Base-by-base conservation (phyloP, 331 rosid species). In the Malus hybrid region DNA sequence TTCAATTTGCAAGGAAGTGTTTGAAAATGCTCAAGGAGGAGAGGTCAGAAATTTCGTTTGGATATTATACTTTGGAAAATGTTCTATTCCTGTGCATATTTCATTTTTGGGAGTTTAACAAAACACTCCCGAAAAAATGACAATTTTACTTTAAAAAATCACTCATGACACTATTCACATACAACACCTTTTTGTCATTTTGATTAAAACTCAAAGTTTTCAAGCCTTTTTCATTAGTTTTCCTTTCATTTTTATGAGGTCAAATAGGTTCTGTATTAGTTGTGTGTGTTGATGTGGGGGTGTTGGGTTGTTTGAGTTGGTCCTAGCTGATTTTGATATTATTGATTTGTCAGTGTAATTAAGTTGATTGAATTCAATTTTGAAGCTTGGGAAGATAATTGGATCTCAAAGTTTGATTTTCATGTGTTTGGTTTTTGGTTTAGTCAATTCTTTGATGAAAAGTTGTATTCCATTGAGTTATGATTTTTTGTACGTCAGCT, bases 11-110 rank as follows among this genome's bases (percentile, higher is more conserved):
- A 4, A 72, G 93, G 1, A 93, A 93, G 81, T 87, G 86, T 77
- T 76, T 90, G 12, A 93, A 93, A 82, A 89, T 90, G 98, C 42
- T 85, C 33, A 93, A 89, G 86, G 98, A 93, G 56, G 93, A 93
- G 69, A 86, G 83, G 70, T 66, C 76, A 39, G 93, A 44, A 44
- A 87, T 83, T 90, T 93, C 87, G 66, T 85, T 68, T 90, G 90
- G 93, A 96, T 93, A 78, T 76, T 93, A 75, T 90, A 82, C 75
- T 85, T 93, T 3, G 95, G 91, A 76, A 22, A 22, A 22, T 1
- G 24, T 22, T 22, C 24, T 22, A 22, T 22, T 22, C 24, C 24
- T 22, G 24, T 73, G 16, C 36, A 10, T 75, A 15, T 53, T 52
- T 46, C 55, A 29, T 22, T 50, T 32, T 42, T 42, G n/a, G n/a